phyloP scores from a whole-genome alignment of 371 early-diverging fungal genomes.

The Vairimorpha necatrix region DNA sequence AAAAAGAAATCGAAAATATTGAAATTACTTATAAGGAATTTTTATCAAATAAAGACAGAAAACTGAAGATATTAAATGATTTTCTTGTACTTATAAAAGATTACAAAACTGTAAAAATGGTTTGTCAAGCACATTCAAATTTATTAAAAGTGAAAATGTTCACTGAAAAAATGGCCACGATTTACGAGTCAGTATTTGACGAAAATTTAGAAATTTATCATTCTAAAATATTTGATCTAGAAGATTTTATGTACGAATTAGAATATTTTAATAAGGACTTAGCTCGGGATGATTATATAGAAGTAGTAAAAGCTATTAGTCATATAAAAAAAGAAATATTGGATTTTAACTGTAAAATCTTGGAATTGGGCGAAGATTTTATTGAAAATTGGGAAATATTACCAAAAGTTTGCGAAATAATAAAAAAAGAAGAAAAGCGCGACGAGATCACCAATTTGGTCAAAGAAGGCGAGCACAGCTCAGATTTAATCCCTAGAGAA shows the following conservation, averaged over 20 bases:
- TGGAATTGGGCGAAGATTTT: slow-evolving; percentile 38
- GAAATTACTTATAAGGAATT: slow-evolving; percentile 28
- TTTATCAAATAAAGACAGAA: slow-evolving; percentile 20
- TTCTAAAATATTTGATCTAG: slow-evolving; percentile 37
- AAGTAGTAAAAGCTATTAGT: slow-evolving; percentile 29
- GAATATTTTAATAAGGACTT: slow-evolving; percentile 41
- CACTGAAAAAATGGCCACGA: slow-evolving; percentile 29
- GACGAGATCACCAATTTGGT: slow-evolving; percentile 45
- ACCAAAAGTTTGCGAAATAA: slow-evolving; percentile 27
- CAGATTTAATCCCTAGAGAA: slow-evolving; percentile 29
- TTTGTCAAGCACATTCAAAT: slow-evolving; percentile 47
- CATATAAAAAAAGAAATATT: slow-evolving; percentile 33
- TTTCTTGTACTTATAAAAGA: slow-evolving; percentile 41
- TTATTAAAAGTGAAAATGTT: slow-evolving; percentile 37
- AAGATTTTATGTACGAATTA: slow-evolving; percentile 56
- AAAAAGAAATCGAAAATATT: slow-evolving; percentile 14
- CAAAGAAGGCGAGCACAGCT: slow-evolving; percentile 39
- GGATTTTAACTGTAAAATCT: slow-evolving; percentile 41
- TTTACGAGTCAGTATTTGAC: slow-evolving; percentile 10
- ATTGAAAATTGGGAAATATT: slow-evolving; percentile 37
- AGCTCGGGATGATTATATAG: slow-evolving; percentile 29
- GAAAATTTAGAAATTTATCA: slow-evolving; percentile 47
- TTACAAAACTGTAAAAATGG: slow-evolving; percentile 41
- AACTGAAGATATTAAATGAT: slow-evolving; percentile 28
- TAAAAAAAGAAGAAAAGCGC: slow-evolving; percentile 50